Evolutionary conservation across 805 yeast genomes (phyloP).

Genomic region (Lipomyces spencermartinsiae): DNA sequence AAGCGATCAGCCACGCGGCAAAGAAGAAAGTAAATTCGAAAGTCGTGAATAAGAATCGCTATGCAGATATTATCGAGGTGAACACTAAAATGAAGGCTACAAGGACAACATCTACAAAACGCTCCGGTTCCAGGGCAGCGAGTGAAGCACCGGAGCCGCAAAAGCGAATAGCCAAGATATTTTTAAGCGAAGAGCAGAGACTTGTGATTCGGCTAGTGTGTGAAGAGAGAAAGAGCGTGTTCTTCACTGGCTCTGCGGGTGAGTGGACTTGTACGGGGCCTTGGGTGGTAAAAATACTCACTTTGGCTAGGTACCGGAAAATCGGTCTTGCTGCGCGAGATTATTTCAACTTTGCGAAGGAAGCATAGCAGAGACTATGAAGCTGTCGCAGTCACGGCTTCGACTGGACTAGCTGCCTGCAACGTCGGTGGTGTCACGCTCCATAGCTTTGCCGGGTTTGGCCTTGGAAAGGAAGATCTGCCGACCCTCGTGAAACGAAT

Average conservation of each 20-base stretch:
- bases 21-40: not conserved
- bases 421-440: slow-evolving; percentile 91
- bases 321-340: slow-evolving; percentile 76
- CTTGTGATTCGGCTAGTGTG: slow-evolving; percentile 67
- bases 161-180: slow-evolving; percentile 36
- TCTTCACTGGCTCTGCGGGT: slow-evolving; percentile 98
- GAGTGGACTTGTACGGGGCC: not conserved
- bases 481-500: slow-evolving; percentile 57
- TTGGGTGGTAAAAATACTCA: not conserved
- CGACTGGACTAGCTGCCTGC: slow-evolving; percentile 95
- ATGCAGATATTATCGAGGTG: slow-evolving; percentile 15
- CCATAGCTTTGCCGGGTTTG: slow-evolving; percentile 85
- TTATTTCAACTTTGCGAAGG: slow-evolving; percentile 60
- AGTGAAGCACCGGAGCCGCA: slow-evolving; percentile 13
- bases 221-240: slow-evolving; percentile 65
- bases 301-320: slow-evolving; percentile 69
- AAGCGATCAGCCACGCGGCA: not conserved
- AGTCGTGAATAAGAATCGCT: not conserved
- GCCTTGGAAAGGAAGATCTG: slow-evolving; percentile 67
- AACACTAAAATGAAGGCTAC: slow-evolving; percentile 20
- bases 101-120: not conserved
- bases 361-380: slow-evolving; percentile 52
- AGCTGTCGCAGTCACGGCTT: slow-evolving; percentile 86
- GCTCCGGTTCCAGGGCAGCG: slow-evolving; percentile 10
- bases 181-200: slow-evolving; percentile 56